Percentiles rank a stretch among this genome's conserved stretches.
phyloP scores from a whole-genome alignment of 352 stramenopile species.

The Phytopythium chamaehyphon region DNA sequence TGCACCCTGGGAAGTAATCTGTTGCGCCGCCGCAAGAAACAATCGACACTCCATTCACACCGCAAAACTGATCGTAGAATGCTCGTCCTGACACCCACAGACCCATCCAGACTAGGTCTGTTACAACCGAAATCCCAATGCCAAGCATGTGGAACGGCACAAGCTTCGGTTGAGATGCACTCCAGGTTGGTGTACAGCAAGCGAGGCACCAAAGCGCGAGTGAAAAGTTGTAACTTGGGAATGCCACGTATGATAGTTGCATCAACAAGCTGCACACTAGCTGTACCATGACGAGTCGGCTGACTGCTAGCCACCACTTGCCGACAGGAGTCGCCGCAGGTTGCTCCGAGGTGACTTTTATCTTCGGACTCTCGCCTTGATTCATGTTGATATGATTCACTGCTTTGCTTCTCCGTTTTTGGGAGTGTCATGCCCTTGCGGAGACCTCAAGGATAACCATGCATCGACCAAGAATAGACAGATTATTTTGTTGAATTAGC shows the following conservation, averaged over 20 bases:
- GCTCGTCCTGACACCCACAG: conserved; percentile 69
- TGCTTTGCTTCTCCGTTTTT: too few species aligned
- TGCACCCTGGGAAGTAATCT: conserved; percentile 62
- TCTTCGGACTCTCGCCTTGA: background rate
- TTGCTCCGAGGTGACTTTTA: background rate
- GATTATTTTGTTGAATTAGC: background rate
- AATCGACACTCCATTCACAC: conserved; percentile 49
- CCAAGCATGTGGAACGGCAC: conserved; percentile 46
- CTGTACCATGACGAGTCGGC: conserved; percentile 39
- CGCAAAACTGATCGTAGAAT: conserved; percentile 77
- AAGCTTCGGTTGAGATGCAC: conserved; percentile 38
- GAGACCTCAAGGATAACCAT: background rate
- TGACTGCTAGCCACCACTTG: conserved; percentile 42
- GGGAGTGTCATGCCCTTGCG: too few species aligned
- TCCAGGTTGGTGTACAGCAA: conserved; percentile 49
- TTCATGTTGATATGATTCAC: too few species aligned
- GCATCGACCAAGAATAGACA: background rate
- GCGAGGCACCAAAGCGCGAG: conserved; percentile 66
- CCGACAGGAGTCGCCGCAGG: conserved; percentile 4
- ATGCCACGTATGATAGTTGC: conserved; percentile 81
- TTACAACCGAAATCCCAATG: conserved; percentile 52
- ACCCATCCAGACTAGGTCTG: conserved; percentile 71
- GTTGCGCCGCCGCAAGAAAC: conserved; percentile 58
- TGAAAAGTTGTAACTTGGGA: conserved; percentile 76
- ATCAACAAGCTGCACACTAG: conserved; percentile 59